Conservation (phyloP, 768 basidiomycete genomes). For the Sistotremastrum niveocremeum region DNA sequence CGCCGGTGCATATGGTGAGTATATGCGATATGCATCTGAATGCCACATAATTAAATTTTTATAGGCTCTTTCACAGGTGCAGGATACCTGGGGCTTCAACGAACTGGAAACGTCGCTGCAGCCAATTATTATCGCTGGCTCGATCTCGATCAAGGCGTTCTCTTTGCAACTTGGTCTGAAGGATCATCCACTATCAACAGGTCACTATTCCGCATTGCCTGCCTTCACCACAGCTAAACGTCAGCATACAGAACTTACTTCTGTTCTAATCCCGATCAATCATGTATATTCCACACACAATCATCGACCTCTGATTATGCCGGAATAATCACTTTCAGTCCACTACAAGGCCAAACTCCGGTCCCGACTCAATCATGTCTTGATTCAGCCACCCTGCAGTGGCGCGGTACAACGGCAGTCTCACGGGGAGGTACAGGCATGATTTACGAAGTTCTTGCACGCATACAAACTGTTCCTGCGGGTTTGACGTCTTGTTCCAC, state of each 20-base stretch:
- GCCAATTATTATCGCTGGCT: slow-evolving; percentile 48
- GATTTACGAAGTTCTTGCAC: slow-evolving; percentile 53
- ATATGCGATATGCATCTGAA: slow-evolving; percentile 1
- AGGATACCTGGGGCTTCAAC: slow-evolving; percentile 28
- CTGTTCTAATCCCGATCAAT: slow-evolving; percentile 50
- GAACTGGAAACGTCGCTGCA: too few relatives aligned
- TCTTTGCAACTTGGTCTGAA: slow-evolving; percentile 49
- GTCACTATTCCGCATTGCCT: slow-evolving; percentile 19
- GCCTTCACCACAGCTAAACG: background rate
- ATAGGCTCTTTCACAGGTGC: slow-evolving; percentile 58
- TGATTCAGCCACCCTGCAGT: slow-evolving; percentile 46
- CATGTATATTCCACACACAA: slow-evolving; percentile 30
- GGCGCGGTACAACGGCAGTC: slow-evolving; percentile 32
- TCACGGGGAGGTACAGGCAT: slow-evolving; percentile 38
- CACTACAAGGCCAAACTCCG: slow-evolving; percentile 34
- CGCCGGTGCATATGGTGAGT: slow-evolving; percentile 48
- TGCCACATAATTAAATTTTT: background rate
- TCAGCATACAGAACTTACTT: slow-evolving; percentile 32
- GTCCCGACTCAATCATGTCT: slow-evolving; percentile 45
- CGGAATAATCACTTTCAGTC: slow-evolving; percentile 25
- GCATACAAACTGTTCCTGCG: slow-evolving; percentile 21
- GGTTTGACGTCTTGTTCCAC: slow-evolving; percentile 2
- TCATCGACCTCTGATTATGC: background rate
- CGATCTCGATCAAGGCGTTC: slow-evolving; percentile 50
- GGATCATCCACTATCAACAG: slow-evolving; percentile 31